Evolutionary conservation across 768 basidiomycete genomes (phyloP).

Genomic region (Hericium coralloides): DNA sequence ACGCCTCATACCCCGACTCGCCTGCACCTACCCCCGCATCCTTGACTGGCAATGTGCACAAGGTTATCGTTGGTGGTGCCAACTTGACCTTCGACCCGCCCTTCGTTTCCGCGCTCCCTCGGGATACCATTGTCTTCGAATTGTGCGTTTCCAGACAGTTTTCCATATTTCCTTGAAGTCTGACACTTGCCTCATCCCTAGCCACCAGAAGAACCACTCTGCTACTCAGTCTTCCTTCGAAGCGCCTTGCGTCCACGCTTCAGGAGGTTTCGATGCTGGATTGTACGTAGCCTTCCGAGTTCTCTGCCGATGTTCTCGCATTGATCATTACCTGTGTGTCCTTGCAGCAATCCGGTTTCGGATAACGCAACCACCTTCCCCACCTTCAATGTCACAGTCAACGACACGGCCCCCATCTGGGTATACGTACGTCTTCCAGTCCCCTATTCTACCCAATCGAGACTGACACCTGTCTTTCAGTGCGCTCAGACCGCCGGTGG

Average conservation of each 20-base stretch:
- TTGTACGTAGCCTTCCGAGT: conserved; percentile 32
- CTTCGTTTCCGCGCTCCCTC: conserved; percentile 37
- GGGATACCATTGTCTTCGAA: conserved; percentile 50
- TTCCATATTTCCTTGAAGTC: not conserved
- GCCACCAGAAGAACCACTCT: conserved; percentile 61
- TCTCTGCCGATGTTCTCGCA: not conserved
- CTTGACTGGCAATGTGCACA: conserved; percentile 37
- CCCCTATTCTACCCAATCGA: conserved; percentile 10
- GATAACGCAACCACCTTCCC: conserved; percentile 39
- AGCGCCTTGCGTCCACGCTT: conserved; percentile 44
- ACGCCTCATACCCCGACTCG: conserved; percentile 46
- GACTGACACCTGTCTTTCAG: conserved; percentile 26
- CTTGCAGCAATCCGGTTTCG: conserved; percentile 29
- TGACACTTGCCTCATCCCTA: conserved; percentile 12
- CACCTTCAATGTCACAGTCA: conserved; percentile 47
- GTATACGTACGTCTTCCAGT: conserved; percentile 35
- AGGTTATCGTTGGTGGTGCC: conserved; percentile 45
- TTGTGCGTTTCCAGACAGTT: conserved; percentile 33
- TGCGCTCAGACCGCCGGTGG: conserved; percentile 27
- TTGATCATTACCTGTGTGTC: not conserved
- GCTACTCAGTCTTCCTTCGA: conserved; percentile 56
- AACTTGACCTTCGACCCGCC: conserved; percentile 43
- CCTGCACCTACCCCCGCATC: conserved; percentile 45
- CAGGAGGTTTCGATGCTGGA: conserved; percentile 42
- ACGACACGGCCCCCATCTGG: conserved; percentile 51